phyloP scores from a whole-genome alignment of 345 rosid genomes.

The Microcos paniculata region DNA sequence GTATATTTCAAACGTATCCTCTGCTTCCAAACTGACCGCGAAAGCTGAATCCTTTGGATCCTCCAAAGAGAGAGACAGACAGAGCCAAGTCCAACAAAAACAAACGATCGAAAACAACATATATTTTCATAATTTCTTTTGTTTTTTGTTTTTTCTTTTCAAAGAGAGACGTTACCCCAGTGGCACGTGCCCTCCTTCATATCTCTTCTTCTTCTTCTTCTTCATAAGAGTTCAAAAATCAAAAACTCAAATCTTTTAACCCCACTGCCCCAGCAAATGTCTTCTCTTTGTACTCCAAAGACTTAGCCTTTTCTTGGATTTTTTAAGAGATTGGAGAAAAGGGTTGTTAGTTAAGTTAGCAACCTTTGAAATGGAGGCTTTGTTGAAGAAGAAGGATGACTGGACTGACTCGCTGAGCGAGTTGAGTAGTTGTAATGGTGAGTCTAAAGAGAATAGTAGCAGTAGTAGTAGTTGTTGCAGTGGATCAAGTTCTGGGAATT shows the following conservation, averaged over 20 bases:
- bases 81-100: not conserved
- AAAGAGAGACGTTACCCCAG: slow-evolving; percentile 27
- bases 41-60: not conserved
- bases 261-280: not conserved
- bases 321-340: not conserved
- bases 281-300: not conserved
- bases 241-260: slow-evolving; percentile 29
- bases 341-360: not conserved
- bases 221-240: slow-evolving; percentile 4
- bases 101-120: slow-evolving; percentile 45
- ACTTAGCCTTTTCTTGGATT: not conserved
- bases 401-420: slow-evolving; percentile 39
- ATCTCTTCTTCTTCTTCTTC: not conserved
- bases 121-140: not conserved
- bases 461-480: slow-evolving; percentile 49
- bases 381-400: slow-evolving; percentile 43
- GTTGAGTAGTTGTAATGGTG: slow-evolving; percentile 34
- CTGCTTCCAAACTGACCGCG: slow-evolving; percentile 23
- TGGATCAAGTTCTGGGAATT: slow-evolving; percentile 39
- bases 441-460: slow-evolving; percentile 52
- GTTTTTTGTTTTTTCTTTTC: slow-evolving; percentile 23
- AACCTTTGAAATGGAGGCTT: slow-evolving; percentile 40
- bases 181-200: not conserved
- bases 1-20: slow-evolving; percentile 38
- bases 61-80: not conserved